Conservation (phyloP, 1,284 basidiomycete species). For the Earliella scabrosa region DNA sequence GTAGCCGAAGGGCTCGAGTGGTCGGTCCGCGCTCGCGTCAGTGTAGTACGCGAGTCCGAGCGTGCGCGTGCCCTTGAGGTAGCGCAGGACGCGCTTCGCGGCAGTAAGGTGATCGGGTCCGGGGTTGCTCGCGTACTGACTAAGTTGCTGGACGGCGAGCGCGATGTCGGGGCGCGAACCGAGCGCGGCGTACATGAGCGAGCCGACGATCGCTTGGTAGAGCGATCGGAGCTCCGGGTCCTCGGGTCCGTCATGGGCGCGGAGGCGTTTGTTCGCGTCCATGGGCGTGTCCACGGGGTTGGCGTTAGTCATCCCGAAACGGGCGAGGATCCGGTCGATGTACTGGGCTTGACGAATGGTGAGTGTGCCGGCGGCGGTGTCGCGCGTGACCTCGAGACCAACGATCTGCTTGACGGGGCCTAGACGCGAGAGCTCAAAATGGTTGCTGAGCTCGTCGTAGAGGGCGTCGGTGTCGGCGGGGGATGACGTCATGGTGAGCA, state of each 20-base stretch:
- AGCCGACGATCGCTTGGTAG: slow-evolving; percentile 20
- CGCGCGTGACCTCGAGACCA: slow-evolving; percentile 35
- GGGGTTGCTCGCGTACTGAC: slow-evolving; percentile 18
- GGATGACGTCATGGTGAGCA: neutral
- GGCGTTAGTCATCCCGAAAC: slow-evolving; percentile 12
- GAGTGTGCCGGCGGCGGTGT: slow-evolving; percentile 28
- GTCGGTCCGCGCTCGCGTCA: too few relatives aligned
- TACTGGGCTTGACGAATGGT: slow-evolving; percentile 31
- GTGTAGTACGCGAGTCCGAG: neutral
- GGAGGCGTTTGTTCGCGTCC: slow-evolving; percentile 5
- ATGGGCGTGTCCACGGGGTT: neutral
- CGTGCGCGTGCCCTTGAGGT: slow-evolving; percentile 15
- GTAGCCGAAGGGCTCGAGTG: slow-evolving; percentile 2
- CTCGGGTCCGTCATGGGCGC: neutral
- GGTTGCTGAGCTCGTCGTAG: slow-evolving; percentile 28
- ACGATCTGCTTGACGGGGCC: slow-evolving; percentile 37
- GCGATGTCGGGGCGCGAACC: slow-evolving; percentile 22
- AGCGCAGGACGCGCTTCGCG: slow-evolving; percentile 10
- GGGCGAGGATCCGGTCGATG: slow-evolving; percentile 29
- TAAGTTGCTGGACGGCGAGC: slow-evolving; percentile 18
- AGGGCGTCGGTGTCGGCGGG: slow-evolving; percentile 19
- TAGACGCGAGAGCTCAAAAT: slow-evolving; percentile 36
- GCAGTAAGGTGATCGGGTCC: slow-evolving; percentile 13
- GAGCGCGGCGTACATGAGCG: slow-evolving; percentile 22
- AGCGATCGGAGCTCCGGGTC: neutral